Evolutionary conservation across 768 basidiomycete species (phyloP), one percentile per base, ranked within the genome.

Genomic region (Asterophora lycoperdoides): DNA sequence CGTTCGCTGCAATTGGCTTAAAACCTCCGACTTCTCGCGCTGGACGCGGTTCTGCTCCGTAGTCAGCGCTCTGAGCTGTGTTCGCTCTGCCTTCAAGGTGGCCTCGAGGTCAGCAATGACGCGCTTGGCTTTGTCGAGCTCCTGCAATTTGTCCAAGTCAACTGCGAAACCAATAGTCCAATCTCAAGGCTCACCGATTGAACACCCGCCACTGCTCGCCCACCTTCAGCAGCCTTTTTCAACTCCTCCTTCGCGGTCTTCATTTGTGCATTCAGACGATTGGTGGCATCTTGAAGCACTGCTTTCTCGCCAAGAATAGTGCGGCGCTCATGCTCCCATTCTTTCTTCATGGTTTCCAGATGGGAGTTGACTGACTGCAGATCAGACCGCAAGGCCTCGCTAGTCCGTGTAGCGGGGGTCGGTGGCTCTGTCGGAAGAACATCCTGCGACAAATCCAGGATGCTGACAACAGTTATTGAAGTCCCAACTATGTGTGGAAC

Each of bases 1-100:
- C 10, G 84, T 85, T 20, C 86, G 76, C 52, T 79, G 77, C 56
- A 92, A 62, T 53, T 91, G 80, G 11, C 74, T 68, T 23, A 80
- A 56, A 41, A 91, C 72, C 8, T 78, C 75, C 43, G 80, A 77
- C 59, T 81, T 85, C 56, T 90, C 84, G 19, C 82, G 76, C 43
- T 81, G 77, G 17, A 80, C 70, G 4, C 73, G 75, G 10, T 72
- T 69, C 56, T 89, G 85, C 61, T 91, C 85, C 0, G 77, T 73
- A 0, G 77, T 73, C 58, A 91, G 69, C 7, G 73, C 68, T 49
- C 87, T 69, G 44, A 93, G 67, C 11, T 80, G 80, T 11, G 77
- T 66, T 17, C 90, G 79, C 64, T 93, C 91, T 1, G 73, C 70
- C 51, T 80, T 80, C n/a, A 93, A 70, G 33, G 86, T 80, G 34